Percentiles rank a stretch among this genome's conserved stretches.
phyloP scores from a whole-genome alignment of 176 grass and related monocot species.

The Urochloa ruziziensis region DNA sequence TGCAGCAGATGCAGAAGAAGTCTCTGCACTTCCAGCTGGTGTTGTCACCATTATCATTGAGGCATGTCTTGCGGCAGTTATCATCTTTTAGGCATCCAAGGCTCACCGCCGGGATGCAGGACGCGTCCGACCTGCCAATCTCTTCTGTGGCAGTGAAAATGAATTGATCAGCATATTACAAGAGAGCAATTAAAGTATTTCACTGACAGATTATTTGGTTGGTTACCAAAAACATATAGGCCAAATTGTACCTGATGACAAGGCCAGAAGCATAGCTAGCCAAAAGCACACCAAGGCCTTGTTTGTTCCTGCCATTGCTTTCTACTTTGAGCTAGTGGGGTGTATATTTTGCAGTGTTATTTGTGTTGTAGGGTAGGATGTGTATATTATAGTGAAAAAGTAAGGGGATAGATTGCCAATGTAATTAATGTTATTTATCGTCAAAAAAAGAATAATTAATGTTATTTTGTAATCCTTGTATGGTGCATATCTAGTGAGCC shows the following conservation, averaged over 20 bases:
- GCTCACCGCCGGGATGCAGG: not conserved
- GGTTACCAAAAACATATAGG: not conserved
- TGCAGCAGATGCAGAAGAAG: not conserved
- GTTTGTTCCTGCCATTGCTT: constrained; percentile 4
- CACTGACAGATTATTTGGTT: not conserved
- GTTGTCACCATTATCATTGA: not conserved
- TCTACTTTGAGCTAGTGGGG: not conserved
- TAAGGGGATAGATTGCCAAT: not conserved
- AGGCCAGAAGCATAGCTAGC: not conserved
- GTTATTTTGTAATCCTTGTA: not conserved
- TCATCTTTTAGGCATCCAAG: not conserved
- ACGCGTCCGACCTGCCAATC: not conserved
- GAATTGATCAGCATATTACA: not conserved
- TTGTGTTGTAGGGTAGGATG: not conserved
- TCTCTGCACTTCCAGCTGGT: not conserved
- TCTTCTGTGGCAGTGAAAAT: not conserved
- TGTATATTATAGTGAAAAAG: not conserved
- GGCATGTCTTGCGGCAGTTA: not conserved
- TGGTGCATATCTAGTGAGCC: not conserved
- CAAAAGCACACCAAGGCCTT: not conserved
- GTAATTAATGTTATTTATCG: not conserved
- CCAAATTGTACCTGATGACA: not conserved
- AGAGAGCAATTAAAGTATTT: not conserved
- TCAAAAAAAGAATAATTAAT: no score
- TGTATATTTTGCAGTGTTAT: not conserved